Base-by-base conservation (phyloP, 352 stramenopile genomes). In the Achlya hypogyna region DNA sequence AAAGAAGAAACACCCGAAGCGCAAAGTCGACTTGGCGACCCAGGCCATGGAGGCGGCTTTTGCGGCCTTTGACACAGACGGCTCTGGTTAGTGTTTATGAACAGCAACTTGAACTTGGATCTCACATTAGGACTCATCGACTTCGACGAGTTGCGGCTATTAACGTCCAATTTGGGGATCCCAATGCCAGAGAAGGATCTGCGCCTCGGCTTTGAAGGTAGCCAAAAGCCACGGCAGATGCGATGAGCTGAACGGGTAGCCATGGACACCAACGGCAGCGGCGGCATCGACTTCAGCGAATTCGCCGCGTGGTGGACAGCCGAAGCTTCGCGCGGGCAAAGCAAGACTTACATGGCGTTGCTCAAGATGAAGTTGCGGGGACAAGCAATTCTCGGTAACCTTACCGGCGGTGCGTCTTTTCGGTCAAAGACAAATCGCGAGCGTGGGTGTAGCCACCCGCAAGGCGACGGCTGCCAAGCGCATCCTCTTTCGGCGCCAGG, bases 301-400 rank as follows among this genome's bases (percentile, higher is more conserved):
- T 91, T 91, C 43, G 62, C 73, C 0, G 52, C 56, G 23, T 91
- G 82, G 82, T 91, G 82, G 82, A 65, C 63, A 6, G 23, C 47
- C 23, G 60, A 38, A 18, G 14, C 51, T 20, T 34, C 22, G 28
- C 29, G 20, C 5, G 23, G 42, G 12, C 20, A 54, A 31, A 38
- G 38, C 45, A 67, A 67, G 18, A 49, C 60, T 8, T 45, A 67
- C 23, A 67, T 67, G 60, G 43, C 43, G 20, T 27, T 67, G 20
- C 60, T 67, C 12, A 49, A 49, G 49, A 25, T 67, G 23, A 67
- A 67, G 51, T 22, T 67, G 22, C 60, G 60, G 18, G 60, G 60
- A 29, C 60, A 58, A n/a, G 31, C 20, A n/a, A 10, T 56, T 4
- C 18, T 67, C 51, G n/a, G 49, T 2, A 6, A 45, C 9, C 43